Conservation (phyloP, 306 rosid genomes). For the Herpetospermum pedunculosum region DNA sequence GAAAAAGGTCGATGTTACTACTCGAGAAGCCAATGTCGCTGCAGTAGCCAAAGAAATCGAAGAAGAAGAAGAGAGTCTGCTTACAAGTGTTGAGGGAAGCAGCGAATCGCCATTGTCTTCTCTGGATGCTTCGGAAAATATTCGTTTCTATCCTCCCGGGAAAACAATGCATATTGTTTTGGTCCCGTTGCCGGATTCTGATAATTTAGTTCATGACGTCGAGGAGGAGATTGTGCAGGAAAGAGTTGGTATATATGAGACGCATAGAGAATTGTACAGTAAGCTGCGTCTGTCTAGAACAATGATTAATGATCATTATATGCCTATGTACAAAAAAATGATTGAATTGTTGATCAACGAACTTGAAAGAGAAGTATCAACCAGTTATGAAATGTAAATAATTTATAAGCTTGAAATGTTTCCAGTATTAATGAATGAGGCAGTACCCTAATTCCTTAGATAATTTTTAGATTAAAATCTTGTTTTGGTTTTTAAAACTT, state of each 20-base stretch:
- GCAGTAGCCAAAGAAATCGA: slow-evolving; percentile 66
- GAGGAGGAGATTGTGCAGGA: slow-evolving; percentile 27
- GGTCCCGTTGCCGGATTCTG: slow-evolving; percentile 25
- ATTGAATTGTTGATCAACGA: slow-evolving; percentile 68
- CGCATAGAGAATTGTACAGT: slow-evolving; percentile 76
- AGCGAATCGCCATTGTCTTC: slow-evolving; percentile 32
- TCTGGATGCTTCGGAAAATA: slow-evolving; percentile 48
- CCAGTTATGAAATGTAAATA: not conserved
- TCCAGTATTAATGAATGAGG: not conserved
- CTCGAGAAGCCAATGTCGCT: slow-evolving; percentile 59
- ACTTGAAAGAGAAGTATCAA: slow-evolving; percentile 43
- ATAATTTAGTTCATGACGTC: slow-evolving; percentile 27
- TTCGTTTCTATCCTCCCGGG: slow-evolving; percentile 76
- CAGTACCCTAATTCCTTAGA: not conserved
- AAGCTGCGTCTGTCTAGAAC: slow-evolving; percentile 88
- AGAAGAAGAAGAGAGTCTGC: slow-evolving; percentile 62
- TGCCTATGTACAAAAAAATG: slow-evolving; percentile 99
- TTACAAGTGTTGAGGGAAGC: slow-evolving; percentile 54
- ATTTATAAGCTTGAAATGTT: not conserved
- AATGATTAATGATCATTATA: slow-evolving; percentile 91
- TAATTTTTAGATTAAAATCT: not conserved
- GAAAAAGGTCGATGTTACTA: slow-evolving; percentile 22
- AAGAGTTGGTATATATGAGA: slow-evolving; percentile 56
- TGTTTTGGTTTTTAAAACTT: not conserved
- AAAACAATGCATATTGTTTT: slow-evolving; percentile 81